Conservation (phyloP, 2,329 filamentous ascomycete genomes). For the Fusarium sp. region DNA sequence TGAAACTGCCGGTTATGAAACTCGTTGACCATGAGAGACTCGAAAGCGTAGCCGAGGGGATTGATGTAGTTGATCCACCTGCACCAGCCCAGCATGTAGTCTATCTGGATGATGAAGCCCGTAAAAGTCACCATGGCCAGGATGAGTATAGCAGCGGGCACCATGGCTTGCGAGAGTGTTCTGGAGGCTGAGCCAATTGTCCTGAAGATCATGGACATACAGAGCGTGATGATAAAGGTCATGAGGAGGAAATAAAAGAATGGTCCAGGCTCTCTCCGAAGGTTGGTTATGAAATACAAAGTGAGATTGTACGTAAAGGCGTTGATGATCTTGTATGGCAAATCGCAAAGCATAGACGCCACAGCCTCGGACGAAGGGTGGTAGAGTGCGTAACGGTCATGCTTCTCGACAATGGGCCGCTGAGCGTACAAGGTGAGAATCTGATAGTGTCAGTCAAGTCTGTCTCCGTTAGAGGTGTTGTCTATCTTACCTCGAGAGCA, state of each 20-base stretch:
- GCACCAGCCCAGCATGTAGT: slow-evolving; percentile 68
- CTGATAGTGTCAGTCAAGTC: slow-evolving; percentile 41
- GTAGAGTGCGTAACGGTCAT: slow-evolving; percentile 49
- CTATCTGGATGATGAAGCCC: slow-evolving; percentile 55
- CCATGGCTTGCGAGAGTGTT: slow-evolving; percentile 58
- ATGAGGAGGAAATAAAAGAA: slow-evolving; percentile 59
- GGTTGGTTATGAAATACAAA: slow-evolving; percentile 59
- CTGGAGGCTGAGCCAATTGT: slow-evolving; percentile 54
- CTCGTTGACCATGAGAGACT: slow-evolving; percentile 72
- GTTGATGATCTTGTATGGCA: slow-evolving; percentile 53
- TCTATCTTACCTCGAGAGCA: slow-evolving; percentile 42
- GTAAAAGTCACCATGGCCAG: slow-evolving; percentile 50
- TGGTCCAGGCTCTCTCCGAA: slow-evolving; percentile 53
- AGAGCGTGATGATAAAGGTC: slow-evolving; percentile 50
- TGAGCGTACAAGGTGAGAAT: slow-evolving; percentile 47
- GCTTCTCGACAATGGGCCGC: slow-evolving; percentile 49
- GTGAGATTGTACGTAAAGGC: slow-evolving; percentile 54
- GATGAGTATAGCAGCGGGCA: slow-evolving; percentile 51
- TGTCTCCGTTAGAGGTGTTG: fast-evolving
- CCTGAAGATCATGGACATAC: slow-evolving; percentile 57
- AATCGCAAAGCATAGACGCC: slow-evolving; percentile 50
- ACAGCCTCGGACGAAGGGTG: slow-evolving; percentile 47
- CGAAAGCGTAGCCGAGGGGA: slow-evolving; percentile 71
- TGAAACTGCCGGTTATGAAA: slow-evolving; percentile 54
- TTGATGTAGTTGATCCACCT: slow-evolving; percentile 73